Conservation (phyloP, 2,329 filamentous ascomycete genomes). For the Trichoderma arundinaceum region DNA sequence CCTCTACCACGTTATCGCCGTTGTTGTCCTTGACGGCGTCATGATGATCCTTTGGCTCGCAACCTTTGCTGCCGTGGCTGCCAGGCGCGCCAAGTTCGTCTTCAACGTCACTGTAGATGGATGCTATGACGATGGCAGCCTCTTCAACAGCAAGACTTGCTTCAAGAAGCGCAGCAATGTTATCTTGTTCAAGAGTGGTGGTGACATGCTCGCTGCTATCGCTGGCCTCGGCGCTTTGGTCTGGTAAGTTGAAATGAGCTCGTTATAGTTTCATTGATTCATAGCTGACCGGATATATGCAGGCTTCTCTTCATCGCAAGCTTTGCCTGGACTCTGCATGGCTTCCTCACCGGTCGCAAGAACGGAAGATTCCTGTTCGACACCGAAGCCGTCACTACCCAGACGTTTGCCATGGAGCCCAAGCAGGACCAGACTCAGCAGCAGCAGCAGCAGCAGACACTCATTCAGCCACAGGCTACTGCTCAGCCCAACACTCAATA, state of each 20-base stretch:
- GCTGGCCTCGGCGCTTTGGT: slow-evolving; percentile 53
- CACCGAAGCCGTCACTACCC: slow-evolving; percentile 31
- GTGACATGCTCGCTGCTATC: slow-evolving; percentile 47
- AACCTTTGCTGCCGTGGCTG: slow-evolving; percentile 50
- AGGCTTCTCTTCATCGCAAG: slow-evolving; percentile 50
- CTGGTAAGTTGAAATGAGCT: slow-evolving; percentile 42
- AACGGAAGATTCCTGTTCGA: slow-evolving; percentile 44
- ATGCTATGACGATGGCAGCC: slow-evolving; percentile 48
- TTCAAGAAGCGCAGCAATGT: slow-evolving; percentile 41
- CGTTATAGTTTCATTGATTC: no score
- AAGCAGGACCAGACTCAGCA: slow-evolving; percentile 41
- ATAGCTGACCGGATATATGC: not conserved
- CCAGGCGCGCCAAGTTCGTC: slow-evolving; percentile 46
- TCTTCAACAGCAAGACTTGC: slow-evolving; percentile 49
- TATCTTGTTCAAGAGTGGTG: slow-evolving; percentile 46
- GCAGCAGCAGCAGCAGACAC: slow-evolving; percentile 32
- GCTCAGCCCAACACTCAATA: slow-evolving; percentile 29
- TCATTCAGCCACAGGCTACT: slow-evolving; percentile 33
- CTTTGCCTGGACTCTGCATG: slow-evolving; percentile 46
- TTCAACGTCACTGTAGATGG: slow-evolving; percentile 41
- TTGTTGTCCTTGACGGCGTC: slow-evolving; percentile 51
- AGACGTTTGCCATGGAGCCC: slow-evolving; percentile 45
- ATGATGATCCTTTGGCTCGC: slow-evolving; percentile 56
- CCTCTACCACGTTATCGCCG: slow-evolving; percentile 53
- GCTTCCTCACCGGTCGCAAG: slow-evolving; percentile 48